Conservation (phyloP, 2,329 filamentous ascomycete genomes). For the Alternaria dauci region DNA sequence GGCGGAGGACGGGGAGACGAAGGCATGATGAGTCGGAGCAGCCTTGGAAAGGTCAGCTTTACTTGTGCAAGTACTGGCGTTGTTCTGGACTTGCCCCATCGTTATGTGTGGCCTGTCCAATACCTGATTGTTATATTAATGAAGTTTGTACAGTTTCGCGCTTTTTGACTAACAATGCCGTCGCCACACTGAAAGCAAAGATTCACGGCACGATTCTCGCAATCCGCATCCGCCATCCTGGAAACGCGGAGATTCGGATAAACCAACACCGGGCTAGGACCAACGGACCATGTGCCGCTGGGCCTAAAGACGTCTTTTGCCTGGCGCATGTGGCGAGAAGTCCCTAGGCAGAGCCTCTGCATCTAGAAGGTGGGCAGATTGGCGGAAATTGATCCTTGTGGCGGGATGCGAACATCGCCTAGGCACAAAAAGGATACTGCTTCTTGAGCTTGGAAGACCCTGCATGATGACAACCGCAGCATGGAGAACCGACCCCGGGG, state of each 20-base stretch:
- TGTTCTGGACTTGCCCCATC: background rate
- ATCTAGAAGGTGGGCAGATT: slow-evolving; percentile 15
- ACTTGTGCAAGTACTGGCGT: background rate
- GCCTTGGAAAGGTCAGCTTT: too few relatives aligned
- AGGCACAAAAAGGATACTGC: slow-evolving; percentile 19
- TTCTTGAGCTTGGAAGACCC: slow-evolving; percentile 26
- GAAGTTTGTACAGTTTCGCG: background rate
- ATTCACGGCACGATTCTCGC: background rate
- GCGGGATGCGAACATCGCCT: background rate
- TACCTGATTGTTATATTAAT: background rate
- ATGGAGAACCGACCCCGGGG: slow-evolving; percentile 18
- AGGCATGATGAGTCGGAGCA: background rate
- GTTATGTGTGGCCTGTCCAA: background rate
- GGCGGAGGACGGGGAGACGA: background rate
- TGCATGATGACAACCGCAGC: slow-evolving; percentile 34
- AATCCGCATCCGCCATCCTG: background rate
- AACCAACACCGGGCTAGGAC: background rate
- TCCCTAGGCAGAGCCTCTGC: slow-evolving; percentile 6
- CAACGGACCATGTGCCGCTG: slow-evolving; percentile 17
- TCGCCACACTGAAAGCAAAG: background rate
- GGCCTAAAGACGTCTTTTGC: slow-evolving; percentile 7
- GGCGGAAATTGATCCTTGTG: slow-evolving; percentile 6
- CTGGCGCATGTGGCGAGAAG: slow-evolving; percentile 11
- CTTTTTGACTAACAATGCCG: background rate
- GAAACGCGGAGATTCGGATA: slow-evolving; percentile 1